A percentile compares a stretch with the other conserved stretches of the same genome.
These are phyloP conservation scores for Lachancea meyersii DNA, from an alignment of 805 yeast genomes.

Conservation along the genomic window DNA sequence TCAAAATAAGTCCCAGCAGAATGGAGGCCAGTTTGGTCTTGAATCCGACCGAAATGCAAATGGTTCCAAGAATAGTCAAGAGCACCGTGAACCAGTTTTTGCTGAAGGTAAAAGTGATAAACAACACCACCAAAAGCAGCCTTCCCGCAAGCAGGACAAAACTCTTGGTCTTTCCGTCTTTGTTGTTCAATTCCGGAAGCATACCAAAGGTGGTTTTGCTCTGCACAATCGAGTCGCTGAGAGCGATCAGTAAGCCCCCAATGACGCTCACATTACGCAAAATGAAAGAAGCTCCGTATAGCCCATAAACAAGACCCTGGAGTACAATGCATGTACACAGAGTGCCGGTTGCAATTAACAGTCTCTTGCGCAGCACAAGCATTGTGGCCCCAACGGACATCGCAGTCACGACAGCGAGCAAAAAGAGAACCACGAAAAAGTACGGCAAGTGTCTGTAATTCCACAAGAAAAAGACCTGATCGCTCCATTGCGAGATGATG, in stretches of 20 bases:
- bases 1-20: conserved; percentile 57
- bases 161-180: conserved; percentile 56
- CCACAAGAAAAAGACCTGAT: conserved; percentile 79
- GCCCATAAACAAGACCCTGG: conserved; percentile 86
- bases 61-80: conserved; percentile 62
- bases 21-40: conserved; percentile 86
- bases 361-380: conserved; percentile 61
- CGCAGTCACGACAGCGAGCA: conserved; percentile 52
- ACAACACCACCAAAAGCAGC: conserved; percentile 74
- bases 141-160: conserved; percentile 85
- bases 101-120: conserved; percentile 75
- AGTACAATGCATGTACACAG: conserved; percentile 64
- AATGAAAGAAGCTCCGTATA: conserved; percentile 76
- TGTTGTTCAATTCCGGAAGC: conserved; percentile 50
- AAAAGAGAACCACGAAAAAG: conserved; percentile 67
- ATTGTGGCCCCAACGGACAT: conserved; percentile 72
- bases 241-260: conserved; percentile 85
- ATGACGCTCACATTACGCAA: conserved; percentile 82
- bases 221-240: conserved; percentile 80
- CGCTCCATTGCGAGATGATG: conserved; percentile 81
- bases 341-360: conserved; percentile 63
- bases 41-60: conserved; percentile 82
- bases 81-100: conserved; percentile 64
- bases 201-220: conserved; percentile 50
- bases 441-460: conserved; percentile 74